Percentiles rank a stretch among this genome's conserved stretches.
Conservation (phyloP, 1,139 yeast genomes). For the Kazachstania sp. region DNA sequence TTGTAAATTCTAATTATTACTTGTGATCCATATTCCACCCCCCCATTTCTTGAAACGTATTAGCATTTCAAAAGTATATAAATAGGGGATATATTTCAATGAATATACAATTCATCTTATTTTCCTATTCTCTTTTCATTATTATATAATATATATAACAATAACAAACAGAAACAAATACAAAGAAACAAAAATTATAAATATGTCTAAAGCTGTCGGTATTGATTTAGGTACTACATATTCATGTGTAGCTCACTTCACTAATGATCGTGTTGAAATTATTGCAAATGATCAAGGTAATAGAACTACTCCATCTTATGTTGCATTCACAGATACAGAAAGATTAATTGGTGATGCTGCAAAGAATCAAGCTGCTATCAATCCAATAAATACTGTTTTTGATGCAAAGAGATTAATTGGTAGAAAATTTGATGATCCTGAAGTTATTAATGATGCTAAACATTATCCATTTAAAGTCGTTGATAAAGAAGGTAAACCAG, state of each 20-base stretch:
- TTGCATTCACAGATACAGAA: slow-evolving; percentile 59
- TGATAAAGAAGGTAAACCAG: slow-evolving; percentile 52
- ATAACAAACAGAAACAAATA: not conserved
- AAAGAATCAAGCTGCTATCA: slow-evolving; percentile 64
- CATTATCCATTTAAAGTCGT: slow-evolving; percentile 58
- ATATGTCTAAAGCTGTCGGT: slow-evolving; percentile 63
- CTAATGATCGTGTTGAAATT: slow-evolving; percentile 65
- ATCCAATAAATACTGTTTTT: slow-evolving; percentile 56
- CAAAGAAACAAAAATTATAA: slow-evolving; percentile 5
- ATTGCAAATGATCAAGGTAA: slow-evolving; percentile 67
- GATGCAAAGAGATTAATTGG: slow-evolving; percentile 66
- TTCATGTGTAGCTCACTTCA: slow-evolving; percentile 72
- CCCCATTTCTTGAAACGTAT: not conserved
- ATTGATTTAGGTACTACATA: slow-evolving; percentile 81
- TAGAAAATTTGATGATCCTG: slow-evolving; percentile 51
- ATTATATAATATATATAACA: not conserved
- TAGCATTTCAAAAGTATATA: too few species aligned
- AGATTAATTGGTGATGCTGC: slow-evolving; percentile 67
- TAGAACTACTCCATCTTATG: slow-evolving; percentile 64
- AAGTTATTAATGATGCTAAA: slow-evolving; percentile 48
- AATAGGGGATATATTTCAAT: not conserved
- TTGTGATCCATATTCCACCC: too few species aligned
- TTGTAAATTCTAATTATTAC: not conserved
- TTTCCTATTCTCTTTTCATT: not conserved
- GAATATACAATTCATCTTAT: not conserved